phyloP scores from a whole-genome alignment of 2,329 filamentous ascomycete species.

The Dactylellina drechsleri region DNA sequence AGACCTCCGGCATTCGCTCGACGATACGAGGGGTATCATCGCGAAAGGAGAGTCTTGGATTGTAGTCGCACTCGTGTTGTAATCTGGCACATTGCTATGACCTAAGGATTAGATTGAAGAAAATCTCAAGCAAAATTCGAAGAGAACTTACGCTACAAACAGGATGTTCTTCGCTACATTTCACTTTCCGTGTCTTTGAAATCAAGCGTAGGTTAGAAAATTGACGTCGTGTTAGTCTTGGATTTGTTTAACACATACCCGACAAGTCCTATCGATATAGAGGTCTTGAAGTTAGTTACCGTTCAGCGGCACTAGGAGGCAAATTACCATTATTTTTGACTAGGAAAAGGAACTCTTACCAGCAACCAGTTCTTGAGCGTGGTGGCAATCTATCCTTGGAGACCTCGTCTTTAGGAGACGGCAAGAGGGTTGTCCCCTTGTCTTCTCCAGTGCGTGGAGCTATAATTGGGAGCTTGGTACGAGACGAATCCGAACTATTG shows the following conservation, averaged over 20 bases:
- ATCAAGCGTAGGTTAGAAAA: too few relatives aligned
- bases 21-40: constrained; percentile 67
- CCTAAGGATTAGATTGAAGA: background rate
- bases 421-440: constrained; percentile 34
- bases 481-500: constrained; percentile 43
- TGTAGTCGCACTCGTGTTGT: constrained; percentile 70
- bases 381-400: constrained; percentile 58
- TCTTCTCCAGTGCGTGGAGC: constrained; percentile 48
- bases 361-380: constrained; percentile 60
- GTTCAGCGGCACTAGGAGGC: constrained; percentile 28
- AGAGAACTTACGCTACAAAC: constrained; percentile 65
- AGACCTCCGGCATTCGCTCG: constrained; percentile 67
- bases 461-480: constrained; percentile 48
- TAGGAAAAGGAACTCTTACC: constrained; percentile 56
- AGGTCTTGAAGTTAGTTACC: constrained; percentile 55
- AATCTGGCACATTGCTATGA: constrained; percentile 67
- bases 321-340: constrained; percentile 15
- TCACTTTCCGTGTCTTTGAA: constrained; percentile 62
- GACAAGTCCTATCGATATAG: constrained; percentile 57
- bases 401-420: constrained; percentile 36
- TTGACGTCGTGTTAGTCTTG: too few relatives aligned
- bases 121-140: background rate
- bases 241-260: constrained; percentile 53
- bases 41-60: constrained; percentile 67
- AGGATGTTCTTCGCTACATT: constrained; percentile 69